phyloP scores from a whole-genome alignment of 148 eudicot genomes.

The Silene latifolia region DNA sequence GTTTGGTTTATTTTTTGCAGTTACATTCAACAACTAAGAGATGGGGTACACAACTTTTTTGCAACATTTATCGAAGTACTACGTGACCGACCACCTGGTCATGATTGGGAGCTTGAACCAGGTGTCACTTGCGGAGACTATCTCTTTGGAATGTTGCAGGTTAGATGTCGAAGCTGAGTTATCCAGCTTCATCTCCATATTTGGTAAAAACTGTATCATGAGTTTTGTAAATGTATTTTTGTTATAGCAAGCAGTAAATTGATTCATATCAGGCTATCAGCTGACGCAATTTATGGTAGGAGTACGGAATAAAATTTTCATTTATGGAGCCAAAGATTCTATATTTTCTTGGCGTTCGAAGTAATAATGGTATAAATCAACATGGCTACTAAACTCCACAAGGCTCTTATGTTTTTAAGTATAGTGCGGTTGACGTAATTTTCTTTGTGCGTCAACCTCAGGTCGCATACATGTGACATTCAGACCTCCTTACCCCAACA shows the following conservation, averaged over 20 bases:
- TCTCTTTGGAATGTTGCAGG: constrained; percentile 98
- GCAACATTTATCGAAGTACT: constrained; percentile 94
- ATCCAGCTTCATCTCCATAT: neutral
- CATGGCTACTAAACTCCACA: too few species aligned
- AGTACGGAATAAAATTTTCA: neutral
- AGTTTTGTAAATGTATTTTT: neutral
- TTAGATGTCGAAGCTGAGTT: constrained; percentile 23
- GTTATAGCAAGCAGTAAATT: neutral
- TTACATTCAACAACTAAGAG: constrained; percentile 97
- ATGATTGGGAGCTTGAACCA: constrained; percentile 99
- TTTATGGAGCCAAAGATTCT: neutral
- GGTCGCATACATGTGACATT: too few species aligned
- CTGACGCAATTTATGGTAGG: neutral
- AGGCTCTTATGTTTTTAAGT: too few species aligned
- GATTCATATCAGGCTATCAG: neutral
- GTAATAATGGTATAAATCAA: too few species aligned
- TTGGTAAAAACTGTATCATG: constrained; percentile 1
- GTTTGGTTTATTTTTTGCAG: constrained; percentile 31
- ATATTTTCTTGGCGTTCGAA: neutral
- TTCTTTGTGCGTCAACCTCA: too few species aligned
- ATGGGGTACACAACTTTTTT: constrained; percentile 97
- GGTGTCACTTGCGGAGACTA: constrained; percentile 99
- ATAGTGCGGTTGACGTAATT: too few species aligned
- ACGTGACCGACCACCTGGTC: constrained; percentile 99
- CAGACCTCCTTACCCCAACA: too few species aligned